These are phyloP conservation scores for Celoporthe dispersa DNA, from an alignment of 2,329 filamentous ascomycete genomes.

Conservation along the genomic window DNA sequence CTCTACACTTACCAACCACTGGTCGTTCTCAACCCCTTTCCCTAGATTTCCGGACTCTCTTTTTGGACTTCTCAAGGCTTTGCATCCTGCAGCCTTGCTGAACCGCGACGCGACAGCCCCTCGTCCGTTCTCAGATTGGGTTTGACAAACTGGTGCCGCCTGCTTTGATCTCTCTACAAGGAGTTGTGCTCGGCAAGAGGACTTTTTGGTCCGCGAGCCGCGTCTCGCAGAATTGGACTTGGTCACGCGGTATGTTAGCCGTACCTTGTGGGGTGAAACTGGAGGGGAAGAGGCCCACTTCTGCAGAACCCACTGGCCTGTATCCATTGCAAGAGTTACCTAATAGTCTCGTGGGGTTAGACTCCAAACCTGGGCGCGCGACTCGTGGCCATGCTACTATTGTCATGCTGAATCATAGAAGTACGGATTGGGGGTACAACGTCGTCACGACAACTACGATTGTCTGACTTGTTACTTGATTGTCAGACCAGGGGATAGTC, in stretches of 20 bases:
- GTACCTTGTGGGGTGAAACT: not conserved
- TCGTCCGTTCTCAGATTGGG: not conserved
- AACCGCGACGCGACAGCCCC: not conserved
- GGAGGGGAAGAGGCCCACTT: not conserved
- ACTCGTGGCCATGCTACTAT: not conserved
- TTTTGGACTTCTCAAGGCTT: not conserved
- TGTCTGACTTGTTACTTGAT: not conserved
- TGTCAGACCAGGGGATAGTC: not conserved
- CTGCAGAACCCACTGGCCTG: not conserved
- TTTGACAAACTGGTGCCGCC: conserved; percentile 1
- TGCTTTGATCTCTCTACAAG: not conserved
- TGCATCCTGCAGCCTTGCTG: conserved; percentile 15
- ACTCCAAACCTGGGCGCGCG: not conserved
- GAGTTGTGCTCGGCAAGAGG: not conserved
- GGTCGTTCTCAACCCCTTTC: conserved; percentile 47
- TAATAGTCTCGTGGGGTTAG: not conserved
- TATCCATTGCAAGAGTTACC: not conserved
- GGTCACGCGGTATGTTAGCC: not conserved
- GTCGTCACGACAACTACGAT: not conserved
- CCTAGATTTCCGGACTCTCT: conserved; percentile 41
- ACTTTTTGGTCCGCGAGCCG: not conserved
- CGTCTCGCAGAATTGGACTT: not conserved
- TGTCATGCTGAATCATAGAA: not conserved
- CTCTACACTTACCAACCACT: conserved; percentile 44
- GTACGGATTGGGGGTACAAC: not conserved